phyloP scores from a whole-genome alignment of 768 basidiomycete species.

The Cystofilobasidium bisporidii region DNA sequence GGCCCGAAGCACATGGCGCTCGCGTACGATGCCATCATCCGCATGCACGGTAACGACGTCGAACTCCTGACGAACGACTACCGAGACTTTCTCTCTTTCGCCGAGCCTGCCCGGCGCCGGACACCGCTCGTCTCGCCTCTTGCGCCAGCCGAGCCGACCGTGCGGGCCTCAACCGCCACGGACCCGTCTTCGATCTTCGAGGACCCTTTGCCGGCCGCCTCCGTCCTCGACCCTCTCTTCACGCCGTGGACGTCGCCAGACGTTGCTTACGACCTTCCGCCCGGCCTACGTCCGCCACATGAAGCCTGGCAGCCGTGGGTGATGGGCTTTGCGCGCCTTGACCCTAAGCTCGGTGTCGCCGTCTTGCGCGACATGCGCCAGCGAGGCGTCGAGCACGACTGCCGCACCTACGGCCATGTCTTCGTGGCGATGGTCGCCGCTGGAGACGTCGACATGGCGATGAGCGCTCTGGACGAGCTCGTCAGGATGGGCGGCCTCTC shows the following conservation, averaged over 20 bases:
- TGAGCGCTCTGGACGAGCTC: neutral
- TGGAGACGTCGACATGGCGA: too few relatives aligned
- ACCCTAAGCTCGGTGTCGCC: neutral
- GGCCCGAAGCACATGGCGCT: too few relatives aligned
- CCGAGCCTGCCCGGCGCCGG: neutral
- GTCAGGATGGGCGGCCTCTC: neutral
- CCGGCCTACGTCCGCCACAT: neutral
- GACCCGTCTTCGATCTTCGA: neutral
- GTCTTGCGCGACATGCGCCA: slow-evolving; percentile 5
- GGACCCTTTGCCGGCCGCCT: neutral
- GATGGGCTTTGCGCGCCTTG: neutral
- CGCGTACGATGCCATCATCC: neutral
- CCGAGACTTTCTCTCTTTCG: neutral
- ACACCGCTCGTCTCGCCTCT: neutral
- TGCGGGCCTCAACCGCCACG: neutral
- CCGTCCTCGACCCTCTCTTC: neutral
- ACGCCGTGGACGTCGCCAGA: slow-evolving; percentile 1
- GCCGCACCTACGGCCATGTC: neutral
- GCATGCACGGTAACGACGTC: neutral
- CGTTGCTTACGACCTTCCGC: neutral
- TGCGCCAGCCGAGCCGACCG: neutral
- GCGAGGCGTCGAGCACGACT: neutral
- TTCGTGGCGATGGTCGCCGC: neutral
- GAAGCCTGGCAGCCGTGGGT: slow-evolving; percentile 1
- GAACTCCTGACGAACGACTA: neutral